Base-by-base conservation (phyloP, 768 basidiomycete genomes). In the Serendipita indica region DNA sequence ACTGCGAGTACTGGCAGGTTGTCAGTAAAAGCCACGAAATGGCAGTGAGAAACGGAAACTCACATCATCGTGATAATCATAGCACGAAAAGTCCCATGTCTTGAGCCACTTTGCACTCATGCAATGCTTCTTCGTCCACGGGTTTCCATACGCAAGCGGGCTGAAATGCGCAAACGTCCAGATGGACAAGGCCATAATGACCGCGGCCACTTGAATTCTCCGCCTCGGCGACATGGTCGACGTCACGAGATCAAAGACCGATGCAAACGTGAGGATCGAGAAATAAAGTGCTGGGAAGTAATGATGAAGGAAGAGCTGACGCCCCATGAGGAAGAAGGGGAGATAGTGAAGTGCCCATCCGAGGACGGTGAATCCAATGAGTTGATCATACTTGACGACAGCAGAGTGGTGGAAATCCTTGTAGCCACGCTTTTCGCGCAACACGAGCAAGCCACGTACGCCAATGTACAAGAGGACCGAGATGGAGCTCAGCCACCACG, bases 221-320 rank as follows among this genome's bases (percentile, higher is more conserved):
- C 89, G 72, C 34, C 80, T 75, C 0, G 91, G 89, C 32, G 83
- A 77, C 5, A 98, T 71, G 0, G 78, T 77, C 28, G 87, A 84
- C 0, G 93, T 96, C 34, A 82, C 70, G 46, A 92, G 77, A 70
- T 99, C 96, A 65, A 98, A 97, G 1, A 85, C 76, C 2, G 74
- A 75, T 57, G 84, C 84, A 27, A 77, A 76, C 22, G 90, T 74
- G 12, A 99, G 78, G 63, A 90, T 81, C n/a, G 86, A 82, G 64
- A 88, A 93, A 67, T 91, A 94, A n/a, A 99, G 75, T 0, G 93
- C 91, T 0, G 94, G 96, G 72, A 98, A 86, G 69, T 98, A 98
- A 72, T 98, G 96, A 68, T 98, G 94, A 22, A 99, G 72, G 79
- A 99, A 99, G 45, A 98, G 83, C 67, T 99, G 96, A 20, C 96